Conservation (phyloP, 2,329 filamentous ascomycete genomes). For the Fusarium sp. region DNA sequence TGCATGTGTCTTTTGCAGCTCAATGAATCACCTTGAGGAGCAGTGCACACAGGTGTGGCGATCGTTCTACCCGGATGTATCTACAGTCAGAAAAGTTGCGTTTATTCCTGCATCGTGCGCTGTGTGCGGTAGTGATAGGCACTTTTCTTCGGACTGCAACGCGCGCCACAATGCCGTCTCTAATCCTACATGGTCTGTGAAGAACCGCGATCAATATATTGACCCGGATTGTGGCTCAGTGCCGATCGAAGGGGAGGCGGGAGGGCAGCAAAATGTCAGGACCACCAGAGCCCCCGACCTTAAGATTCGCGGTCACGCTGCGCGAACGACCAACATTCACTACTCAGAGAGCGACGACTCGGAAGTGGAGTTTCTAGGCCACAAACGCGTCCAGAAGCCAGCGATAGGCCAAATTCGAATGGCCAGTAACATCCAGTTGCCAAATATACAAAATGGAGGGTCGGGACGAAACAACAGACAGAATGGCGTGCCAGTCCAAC, state of each 20-base stretch:
- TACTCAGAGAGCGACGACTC: slow-evolving; percentile 61
- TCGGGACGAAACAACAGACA: slow-evolving; percentile 30
- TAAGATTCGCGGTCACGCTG: slow-evolving; percentile 49
- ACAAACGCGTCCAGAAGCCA: slow-evolving; percentile 47
- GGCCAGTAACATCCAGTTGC: slow-evolving; percentile 55
- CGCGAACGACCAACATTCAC: slow-evolving; percentile 53
- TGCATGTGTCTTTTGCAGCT: slow-evolving; percentile 70
- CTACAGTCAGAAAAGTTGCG: slow-evolving; percentile 59
- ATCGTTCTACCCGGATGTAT: slow-evolving; percentile 58
- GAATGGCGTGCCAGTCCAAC: slow-evolving; percentile 42
- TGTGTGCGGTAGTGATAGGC: slow-evolving; percentile 62
- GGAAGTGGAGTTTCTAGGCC: slow-evolving; percentile 56
- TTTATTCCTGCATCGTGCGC: slow-evolving; percentile 65
- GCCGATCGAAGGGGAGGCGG: slow-evolving; percentile 51
- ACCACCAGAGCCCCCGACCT: slow-evolving; percentile 43
- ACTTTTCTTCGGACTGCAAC: slow-evolving; percentile 68
- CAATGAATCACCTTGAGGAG: slow-evolving; percentile 65
- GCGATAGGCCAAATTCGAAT: slow-evolving; percentile 52
- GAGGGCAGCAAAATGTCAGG: slow-evolving; percentile 37
- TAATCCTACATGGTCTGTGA: slow-evolving; percentile 63
- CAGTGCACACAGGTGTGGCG: slow-evolving; percentile 71
- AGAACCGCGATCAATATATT: slow-evolving; percentile 61
- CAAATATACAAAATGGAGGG: slow-evolving; percentile 32
- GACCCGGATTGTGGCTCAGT: slow-evolving; percentile 55
- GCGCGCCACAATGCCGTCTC: slow-evolving; percentile 31